phyloP scores from a whole-genome alignment of 495 filamentous ascomycete species.

The Glarea lozoyensis region DNA sequence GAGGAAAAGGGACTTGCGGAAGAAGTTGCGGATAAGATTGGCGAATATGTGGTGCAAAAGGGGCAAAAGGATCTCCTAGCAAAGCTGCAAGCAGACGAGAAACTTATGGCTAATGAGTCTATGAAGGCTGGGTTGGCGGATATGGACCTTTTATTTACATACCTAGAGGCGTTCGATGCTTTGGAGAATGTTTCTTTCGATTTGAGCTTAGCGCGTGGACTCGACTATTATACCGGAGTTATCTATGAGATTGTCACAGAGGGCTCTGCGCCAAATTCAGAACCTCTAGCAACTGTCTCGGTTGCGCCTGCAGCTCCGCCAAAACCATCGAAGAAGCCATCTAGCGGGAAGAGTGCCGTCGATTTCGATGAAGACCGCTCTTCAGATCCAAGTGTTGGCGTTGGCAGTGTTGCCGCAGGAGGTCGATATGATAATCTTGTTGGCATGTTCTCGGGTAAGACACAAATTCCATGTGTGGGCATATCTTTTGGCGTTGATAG shows the following conservation, averaged over 20 bases:
- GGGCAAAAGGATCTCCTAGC: constrained; percentile 61
- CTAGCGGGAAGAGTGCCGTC: constrained; percentile 23
- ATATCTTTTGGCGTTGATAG: constrained; percentile 93
- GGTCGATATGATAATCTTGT: constrained; percentile 91
- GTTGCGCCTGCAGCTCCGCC: constrained; percentile 26
- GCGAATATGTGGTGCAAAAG: constrained; percentile 65
- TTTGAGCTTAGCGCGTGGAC: constrained; percentile 70
- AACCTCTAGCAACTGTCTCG: constrained; percentile 31
- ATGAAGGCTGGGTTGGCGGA: constrained; percentile 74
- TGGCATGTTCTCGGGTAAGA: constrained; percentile 81
- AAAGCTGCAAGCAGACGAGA: constrained; percentile 50
- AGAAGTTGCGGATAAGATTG: constrained; percentile 75
- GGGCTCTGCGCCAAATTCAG: constrained; percentile 70
- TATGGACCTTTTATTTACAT: constrained; percentile 72
- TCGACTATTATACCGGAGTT: constrained; percentile 92
- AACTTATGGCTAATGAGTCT: constrained; percentile 54
- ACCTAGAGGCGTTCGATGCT: constrained; percentile 67
- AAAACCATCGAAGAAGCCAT: constrained; percentile 39
- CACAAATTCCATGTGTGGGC: constrained; percentile 83
- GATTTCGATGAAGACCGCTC: constrained; percentile 71
- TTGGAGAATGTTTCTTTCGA: constrained; percentile 70
- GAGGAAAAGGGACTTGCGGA: constrained; percentile 77
- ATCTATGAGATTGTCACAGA: constrained; percentile 91
- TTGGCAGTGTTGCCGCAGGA: constrained; percentile 82
- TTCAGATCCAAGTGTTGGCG: constrained; percentile 71